A percentile compares a stretch with the other conserved stretches of the same genome.
These are phyloP conservation scores for Yamadazyma atlantica DNA, from an alignment of 1,139 yeast genomes.

Conservation along the genomic window DNA sequence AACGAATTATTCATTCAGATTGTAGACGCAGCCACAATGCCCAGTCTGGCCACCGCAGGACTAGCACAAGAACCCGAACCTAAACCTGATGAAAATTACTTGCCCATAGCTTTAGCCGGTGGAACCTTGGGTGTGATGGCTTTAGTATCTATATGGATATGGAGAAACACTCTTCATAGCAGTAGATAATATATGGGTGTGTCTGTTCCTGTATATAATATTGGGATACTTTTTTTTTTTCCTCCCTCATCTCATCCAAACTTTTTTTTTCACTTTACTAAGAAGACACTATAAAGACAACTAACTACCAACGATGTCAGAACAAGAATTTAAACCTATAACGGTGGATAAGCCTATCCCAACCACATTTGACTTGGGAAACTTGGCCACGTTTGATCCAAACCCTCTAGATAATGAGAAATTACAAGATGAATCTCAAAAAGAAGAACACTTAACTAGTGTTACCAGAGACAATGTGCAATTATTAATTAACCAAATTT, in stretches of 20 bases:
- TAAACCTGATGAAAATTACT: conserved; percentile 43
- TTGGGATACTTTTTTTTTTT: background rate
- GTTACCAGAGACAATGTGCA: conserved; percentile 94
- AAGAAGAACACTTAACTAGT: conserved; percentile 63
- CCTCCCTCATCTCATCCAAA: conserved; percentile 15
- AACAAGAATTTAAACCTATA: conserved; percentile 58
- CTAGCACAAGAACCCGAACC: conserved; percentile 66
- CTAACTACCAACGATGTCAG: conserved; percentile 26
- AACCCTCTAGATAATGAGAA: conserved; percentile 71
- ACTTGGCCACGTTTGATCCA: conserved; percentile 81
- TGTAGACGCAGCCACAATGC: conserved; percentile 84
- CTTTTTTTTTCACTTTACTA: conserved; percentile 5
- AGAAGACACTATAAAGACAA: background rate
- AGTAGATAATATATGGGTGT: conserved; percentile 11
- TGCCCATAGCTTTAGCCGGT: conserved; percentile 56
- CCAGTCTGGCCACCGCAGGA: conserved; percentile 79
- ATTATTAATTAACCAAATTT: conserved; percentile 81
- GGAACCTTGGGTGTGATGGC: conserved; percentile 67
- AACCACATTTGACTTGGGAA: conserved; percentile 81
- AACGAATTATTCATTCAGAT: conserved; percentile 83
- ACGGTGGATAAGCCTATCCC: conserved; percentile 90
- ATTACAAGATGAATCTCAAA: conserved; percentile 48
- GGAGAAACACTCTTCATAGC: conserved; percentile 46
- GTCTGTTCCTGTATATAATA: conserved; percentile 6
- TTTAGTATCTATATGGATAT: conserved; percentile 58